These are phyloP conservation scores for Zarea fungicola DNA, from an alignment of 2,329 filamentous ascomycete species.

Conservation along the genomic window DNA sequence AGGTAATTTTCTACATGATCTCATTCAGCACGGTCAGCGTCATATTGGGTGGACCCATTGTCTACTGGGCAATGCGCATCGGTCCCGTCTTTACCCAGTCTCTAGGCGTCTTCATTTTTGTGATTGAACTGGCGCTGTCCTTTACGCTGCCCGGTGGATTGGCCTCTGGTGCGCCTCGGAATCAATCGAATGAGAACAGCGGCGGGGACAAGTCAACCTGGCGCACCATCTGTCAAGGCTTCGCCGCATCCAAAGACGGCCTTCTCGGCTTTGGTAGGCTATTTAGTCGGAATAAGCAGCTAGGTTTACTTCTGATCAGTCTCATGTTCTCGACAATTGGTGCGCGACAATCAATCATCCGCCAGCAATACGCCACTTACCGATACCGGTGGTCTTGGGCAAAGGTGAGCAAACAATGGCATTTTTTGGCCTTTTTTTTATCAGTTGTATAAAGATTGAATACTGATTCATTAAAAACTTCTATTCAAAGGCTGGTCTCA, in stretches of 20 bases:
- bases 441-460: no score
- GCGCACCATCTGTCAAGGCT: background rate
- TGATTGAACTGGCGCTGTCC: background rate
- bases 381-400: slow-evolving; percentile 12
- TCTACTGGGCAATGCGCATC: slow-evolving; percentile 7
- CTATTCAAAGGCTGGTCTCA: slow-evolving; percentile 7
- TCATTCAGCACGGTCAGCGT: background rate
- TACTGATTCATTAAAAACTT: no score
- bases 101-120: background rate
- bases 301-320: slow-evolving; percentile 5
- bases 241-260: background rate
- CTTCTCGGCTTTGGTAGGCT: background rate
- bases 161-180: background rate
- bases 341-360: background rate
- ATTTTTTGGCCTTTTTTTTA: no score
- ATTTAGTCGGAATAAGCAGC: background rate
- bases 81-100: slow-evolving; percentile 4
- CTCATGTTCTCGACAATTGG: slow-evolving; percentile 9
- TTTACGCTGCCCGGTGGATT: slow-evolving; percentile 2
- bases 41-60: background rate
- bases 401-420: background rate
- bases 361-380: slow-evolving; percentile 9
- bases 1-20: slow-evolving; percentile 7
- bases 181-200: no score
- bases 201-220: background rate